Conservation (phyloP, 257 asterid genomes). For the Lycium barbarum region DNA sequence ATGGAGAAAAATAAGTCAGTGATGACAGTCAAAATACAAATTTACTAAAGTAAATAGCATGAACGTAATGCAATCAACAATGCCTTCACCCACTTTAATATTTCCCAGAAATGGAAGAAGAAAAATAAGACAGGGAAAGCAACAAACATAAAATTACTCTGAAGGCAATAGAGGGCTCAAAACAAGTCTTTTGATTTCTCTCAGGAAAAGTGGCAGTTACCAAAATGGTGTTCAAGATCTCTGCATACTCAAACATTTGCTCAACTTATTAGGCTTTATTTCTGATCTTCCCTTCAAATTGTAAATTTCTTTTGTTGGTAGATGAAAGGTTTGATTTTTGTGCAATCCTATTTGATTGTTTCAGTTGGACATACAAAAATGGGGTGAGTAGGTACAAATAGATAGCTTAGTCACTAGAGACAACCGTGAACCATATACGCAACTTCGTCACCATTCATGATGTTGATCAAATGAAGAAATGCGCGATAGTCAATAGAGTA, state of each 20-base stretch:
- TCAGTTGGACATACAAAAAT: no score
- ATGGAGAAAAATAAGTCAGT: no score
- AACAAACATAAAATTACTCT: no score
- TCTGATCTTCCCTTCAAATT: not conserved
- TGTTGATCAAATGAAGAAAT: not conserved
- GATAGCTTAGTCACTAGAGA: not conserved
- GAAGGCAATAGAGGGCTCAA: not conserved
- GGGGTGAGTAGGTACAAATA: no score
- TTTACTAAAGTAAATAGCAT: no score
- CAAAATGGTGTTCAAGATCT: not conserved
- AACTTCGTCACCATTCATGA: not conserved
- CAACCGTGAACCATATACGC: no score
- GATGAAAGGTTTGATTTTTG: not conserved
- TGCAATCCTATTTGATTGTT: not conserved
- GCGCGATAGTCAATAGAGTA: slow-evolving; percentile 4
- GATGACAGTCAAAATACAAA: no score
- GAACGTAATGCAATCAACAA: no score
- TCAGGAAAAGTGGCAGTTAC: not conserved
- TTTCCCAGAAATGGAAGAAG: no score
- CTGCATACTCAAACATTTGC: not conserved
- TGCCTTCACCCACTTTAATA: no score
- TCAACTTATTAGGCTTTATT: not conserved
- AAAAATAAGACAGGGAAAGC: no score
- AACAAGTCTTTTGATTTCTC: not conserved
- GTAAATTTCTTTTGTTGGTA: not conserved